Evolutionary conservation across 768 basidiomycete species (phyloP).

Genomic region (Suillus discolor): DNA sequence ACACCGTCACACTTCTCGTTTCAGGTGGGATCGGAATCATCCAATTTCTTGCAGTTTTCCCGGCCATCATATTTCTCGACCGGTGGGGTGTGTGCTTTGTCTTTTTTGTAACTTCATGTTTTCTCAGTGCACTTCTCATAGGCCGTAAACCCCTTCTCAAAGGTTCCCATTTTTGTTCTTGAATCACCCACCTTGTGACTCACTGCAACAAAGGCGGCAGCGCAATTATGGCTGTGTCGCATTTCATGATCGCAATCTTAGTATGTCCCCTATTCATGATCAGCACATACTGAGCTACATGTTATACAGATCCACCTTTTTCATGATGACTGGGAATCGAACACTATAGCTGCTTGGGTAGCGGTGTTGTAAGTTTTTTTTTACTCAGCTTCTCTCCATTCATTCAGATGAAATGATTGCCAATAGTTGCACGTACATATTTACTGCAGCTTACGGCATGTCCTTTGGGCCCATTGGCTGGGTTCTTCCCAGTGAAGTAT

Average conservation of each 20-base stretch:
- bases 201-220: slow-evolving; percentile 48
- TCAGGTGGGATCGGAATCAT: slow-evolving; percentile 80
- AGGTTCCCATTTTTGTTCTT: slow-evolving; percentile 28
- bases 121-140: slow-evolving; percentile 22
- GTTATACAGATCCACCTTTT: slow-evolving; percentile 47
- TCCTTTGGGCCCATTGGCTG: slow-evolving; percentile 82
- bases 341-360: slow-evolving; percentile 62
- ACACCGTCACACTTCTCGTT: slow-evolving; percentile 62
- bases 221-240: slow-evolving; percentile 61
- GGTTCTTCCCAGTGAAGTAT: slow-evolving; percentile 85
- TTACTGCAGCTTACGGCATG: slow-evolving; percentile 77
- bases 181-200: background rate
- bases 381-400: background rate
- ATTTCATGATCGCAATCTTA: slow-evolving; percentile 64
- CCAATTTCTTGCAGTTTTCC: slow-evolving; percentile 75
- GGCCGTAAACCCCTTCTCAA: slow-evolving; percentile 69
- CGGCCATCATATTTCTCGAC: slow-evolving; percentile 74
- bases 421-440: slow-evolving; percentile 66
- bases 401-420: background rate
- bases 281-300: background rate
- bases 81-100: slow-evolving; percentile 46
- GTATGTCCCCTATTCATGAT: slow-evolving; percentile 37
- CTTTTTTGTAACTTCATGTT: background rate
- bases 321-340: slow-evolving; percentile 57
- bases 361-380: slow-evolving; percentile 58